A percentile compares a stretch with the other conserved stretches of the same genome.
Evolutionary conservation across 164 flowering plant genomes (phyloP).

Genomic region (Magnolia officinalis): DNA sequence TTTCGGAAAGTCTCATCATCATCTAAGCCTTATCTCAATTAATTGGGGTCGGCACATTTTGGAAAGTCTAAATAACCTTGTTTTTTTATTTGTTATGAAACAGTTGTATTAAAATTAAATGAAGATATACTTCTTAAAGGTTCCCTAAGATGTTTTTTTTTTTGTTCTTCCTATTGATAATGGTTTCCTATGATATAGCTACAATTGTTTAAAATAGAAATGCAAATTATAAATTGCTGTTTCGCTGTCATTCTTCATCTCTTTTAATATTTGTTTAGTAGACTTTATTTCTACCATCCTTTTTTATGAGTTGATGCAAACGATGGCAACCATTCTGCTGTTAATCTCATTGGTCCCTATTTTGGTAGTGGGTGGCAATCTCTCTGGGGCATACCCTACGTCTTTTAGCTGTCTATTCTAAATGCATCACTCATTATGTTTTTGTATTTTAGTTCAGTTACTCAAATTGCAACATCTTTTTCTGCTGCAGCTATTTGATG

Average conservation of each 20-base stretch:
- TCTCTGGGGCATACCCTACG: not conserved
- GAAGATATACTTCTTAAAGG: too few species aligned
- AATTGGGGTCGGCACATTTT: too few species aligned
- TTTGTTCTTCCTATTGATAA: too few species aligned
- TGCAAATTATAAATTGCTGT: too few species aligned
- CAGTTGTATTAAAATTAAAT: too few species aligned
- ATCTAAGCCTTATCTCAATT: too few species aligned
- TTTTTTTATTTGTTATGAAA: too few species aligned
- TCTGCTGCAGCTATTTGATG: constrained; percentile 92
- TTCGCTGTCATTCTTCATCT: not conserved
- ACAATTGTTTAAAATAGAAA: too few species aligned
- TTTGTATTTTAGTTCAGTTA: not conserved
- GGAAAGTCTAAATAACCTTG: too few species aligned
- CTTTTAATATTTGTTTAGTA: not conserved
- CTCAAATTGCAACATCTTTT: not conserved
- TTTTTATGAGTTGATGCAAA: not conserved
- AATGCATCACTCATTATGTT: not conserved
- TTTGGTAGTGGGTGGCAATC: not conserved
- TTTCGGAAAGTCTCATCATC: too few species aligned
- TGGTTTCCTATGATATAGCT: too few species aligned
- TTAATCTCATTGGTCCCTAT: not conserved
- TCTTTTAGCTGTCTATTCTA: constrained; percentile 1
- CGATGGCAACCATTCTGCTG: not conserved
- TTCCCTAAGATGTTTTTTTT: too few species aligned
- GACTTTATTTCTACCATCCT: not conserved